Percentiles rank a stretch among this genome's conserved stretches.
phyloP scores from a whole-genome alignment of 495 filamentous ascomycete genomes.

The Letharia columbiana region DNA sequence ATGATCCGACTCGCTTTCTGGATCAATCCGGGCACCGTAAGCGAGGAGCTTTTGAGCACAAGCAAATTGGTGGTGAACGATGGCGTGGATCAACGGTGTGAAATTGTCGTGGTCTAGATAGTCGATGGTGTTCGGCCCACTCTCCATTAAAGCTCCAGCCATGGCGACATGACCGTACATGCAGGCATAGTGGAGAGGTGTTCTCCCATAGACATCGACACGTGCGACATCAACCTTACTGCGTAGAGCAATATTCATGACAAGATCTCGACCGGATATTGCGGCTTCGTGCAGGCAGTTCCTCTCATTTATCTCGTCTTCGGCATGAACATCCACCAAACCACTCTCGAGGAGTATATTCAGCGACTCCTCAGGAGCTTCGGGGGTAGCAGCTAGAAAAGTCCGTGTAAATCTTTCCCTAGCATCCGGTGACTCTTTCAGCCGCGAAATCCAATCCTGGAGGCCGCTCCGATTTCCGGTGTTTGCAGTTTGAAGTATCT shows the following conservation, averaged over 20 bases:
- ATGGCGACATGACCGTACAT: slow-evolving; percentile 87
- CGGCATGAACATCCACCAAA: slow-evolving; percentile 74
- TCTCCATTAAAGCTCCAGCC: slow-evolving; percentile 60
- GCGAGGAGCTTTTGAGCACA: slow-evolving; percentile 70
- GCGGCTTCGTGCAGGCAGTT: slow-evolving; percentile 93
- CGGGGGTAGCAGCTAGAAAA: slow-evolving; percentile 79
- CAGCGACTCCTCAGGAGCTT: slow-evolving; percentile 72
- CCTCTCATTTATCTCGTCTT: slow-evolving; percentile 94
- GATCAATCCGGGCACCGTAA: slow-evolving; percentile 69
- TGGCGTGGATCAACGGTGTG: slow-evolving; percentile 88
- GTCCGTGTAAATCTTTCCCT: slow-evolving; percentile 72
- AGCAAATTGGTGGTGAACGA: slow-evolving; percentile 70
- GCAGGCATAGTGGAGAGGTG: slow-evolving; percentile 91
- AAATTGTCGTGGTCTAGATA: slow-evolving; percentile 93
- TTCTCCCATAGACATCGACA: slow-evolving; percentile 86
- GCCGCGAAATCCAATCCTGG: slow-evolving; percentile 53
- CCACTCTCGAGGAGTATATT: slow-evolving; percentile 67
- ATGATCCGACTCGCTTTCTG: slow-evolving; percentile 75
- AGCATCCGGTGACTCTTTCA: slow-evolving; percentile 47
- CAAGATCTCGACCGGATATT: slow-evolving; percentile 72
- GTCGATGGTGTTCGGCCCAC: slow-evolving; percentile 61
- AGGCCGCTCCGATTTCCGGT: slow-evolving; percentile 57
- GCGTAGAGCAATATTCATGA: slow-evolving; percentile 63
- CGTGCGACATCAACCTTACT: slow-evolving; percentile 64
- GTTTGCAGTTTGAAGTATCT: slow-evolving; percentile 80